Base-by-base conservation (phyloP, 371 early-diverging fungal species). In the Mucor racemosus region DNA sequence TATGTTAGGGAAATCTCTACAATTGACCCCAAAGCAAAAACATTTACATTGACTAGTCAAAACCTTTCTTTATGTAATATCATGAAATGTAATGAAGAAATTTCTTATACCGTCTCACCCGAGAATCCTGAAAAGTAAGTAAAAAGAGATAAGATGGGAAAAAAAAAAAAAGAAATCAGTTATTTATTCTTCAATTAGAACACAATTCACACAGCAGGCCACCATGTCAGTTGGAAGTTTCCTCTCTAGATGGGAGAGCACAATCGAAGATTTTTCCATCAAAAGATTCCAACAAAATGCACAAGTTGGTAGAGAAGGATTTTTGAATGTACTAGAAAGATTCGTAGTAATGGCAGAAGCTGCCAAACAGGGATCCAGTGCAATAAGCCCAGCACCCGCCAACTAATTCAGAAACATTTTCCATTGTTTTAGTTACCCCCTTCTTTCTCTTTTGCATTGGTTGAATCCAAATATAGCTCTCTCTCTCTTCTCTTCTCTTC, bases 231-330 rank as follows among this genome's bases (percentile, higher is more conserved):
- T 94, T 7, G 87, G 91, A n/a, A 86, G 89, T 15, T 85, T 91
- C 0, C 74, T 96, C 35, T 88, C 87, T 35, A 75, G 90, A 48
- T 88, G 96, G 77, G 89, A 92, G 1, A 82, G 84, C n/a, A 78
- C 90, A 15, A 77, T 97, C 10, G 98, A 98, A 76, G 95, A 95
- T 64, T 91, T 93, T 61, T 93, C 91, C 60, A 77, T 94, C 69
- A 91, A 85, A 48, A 84, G 95, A 44, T 98, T 97, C 81, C 75
- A 91, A 71, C 90, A 91, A 41, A 98, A 98, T 73, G 95, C 98
- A 8, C 85, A 84, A 13, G 79, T 87, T 15, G 94, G 94, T 4
- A 81, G 86, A 61, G 84, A 86, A 65, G 94, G 92, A 15, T 89
- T 93, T 41, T 81, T 87, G 70, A 84, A 86, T 67, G 94, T 92